Conservation (phyloP, 768 basidiomycete genomes). For the Boletus huronensis region DNA sequence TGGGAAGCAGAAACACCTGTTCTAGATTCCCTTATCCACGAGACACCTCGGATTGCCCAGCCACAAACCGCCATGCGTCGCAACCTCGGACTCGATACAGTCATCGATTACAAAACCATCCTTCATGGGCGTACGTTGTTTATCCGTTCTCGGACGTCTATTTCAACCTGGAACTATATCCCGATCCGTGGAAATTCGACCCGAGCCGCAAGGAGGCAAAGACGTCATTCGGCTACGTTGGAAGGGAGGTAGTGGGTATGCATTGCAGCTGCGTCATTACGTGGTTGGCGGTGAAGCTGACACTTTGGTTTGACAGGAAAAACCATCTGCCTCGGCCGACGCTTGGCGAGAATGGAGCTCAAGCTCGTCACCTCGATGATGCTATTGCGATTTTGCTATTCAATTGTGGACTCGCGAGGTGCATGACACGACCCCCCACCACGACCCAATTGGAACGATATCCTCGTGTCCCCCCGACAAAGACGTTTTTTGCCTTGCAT, state of each 20-base stretch:
- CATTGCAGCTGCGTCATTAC: slow-evolving; percentile 16
- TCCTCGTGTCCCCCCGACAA: slow-evolving; percentile 59
- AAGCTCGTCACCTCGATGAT: slow-evolving; percentile 70
- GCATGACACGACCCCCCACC: slow-evolving; percentile 43
- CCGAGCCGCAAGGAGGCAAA: slow-evolving; percentile 50
- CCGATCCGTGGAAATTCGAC: slow-evolving; percentile 77
- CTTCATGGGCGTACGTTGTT: slow-evolving; percentile 70
- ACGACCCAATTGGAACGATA: slow-evolving; percentile 77
- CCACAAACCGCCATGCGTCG: slow-evolving; percentile 80
- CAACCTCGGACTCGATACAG: slow-evolving; percentile 68
- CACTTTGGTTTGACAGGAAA: slow-evolving; percentile 47
- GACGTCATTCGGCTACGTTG: slow-evolving; percentile 60
- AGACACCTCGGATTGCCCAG: slow-evolving; percentile 75
- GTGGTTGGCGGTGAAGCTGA: slow-evolving; percentile 12
- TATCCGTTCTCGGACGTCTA: slow-evolving; percentile 82
- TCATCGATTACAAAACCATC: slow-evolving; percentile 65
- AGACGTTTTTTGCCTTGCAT: slow-evolving; percentile 53
- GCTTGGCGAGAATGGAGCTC: slow-evolving; percentile 70
- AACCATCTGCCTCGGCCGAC: slow-evolving; percentile 67
- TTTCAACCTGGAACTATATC: slow-evolving; percentile 66
- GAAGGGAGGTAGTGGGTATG: slow-evolving; percentile 71
- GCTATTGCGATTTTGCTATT: slow-evolving; percentile 59
- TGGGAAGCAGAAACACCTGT: slow-evolving; percentile 72
- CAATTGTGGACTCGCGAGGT: slow-evolving; percentile 53
- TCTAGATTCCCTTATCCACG: slow-evolving; percentile 68